Evolutionary conservation across 805 yeast species (phyloP).

Genomic region (Candida yuanshanica): DNA sequence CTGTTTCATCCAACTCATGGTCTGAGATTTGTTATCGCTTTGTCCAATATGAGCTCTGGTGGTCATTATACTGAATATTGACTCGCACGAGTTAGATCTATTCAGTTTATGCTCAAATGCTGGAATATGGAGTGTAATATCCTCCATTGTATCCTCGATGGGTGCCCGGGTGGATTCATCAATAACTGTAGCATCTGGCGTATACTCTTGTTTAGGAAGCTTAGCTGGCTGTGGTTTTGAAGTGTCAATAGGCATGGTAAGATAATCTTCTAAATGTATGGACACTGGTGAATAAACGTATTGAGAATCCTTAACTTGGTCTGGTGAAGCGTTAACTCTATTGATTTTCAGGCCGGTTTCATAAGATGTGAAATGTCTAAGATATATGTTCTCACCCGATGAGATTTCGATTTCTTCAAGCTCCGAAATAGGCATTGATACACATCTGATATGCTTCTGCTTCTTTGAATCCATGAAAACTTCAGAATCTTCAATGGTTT

Average conservation of each 20-base stretch:
- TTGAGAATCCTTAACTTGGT: conserved; percentile 12
- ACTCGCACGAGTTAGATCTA: conserved; percentile 26
- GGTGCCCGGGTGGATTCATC: not conserved
- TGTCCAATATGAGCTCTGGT: conserved; percentile 18
- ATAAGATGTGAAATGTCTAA: conserved; percentile 23
- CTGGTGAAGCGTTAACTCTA: conserved; percentile 4
- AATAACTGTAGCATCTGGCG: not conserved
- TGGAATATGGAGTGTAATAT: conserved; percentile 8
- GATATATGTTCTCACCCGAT: conserved; percentile 1
- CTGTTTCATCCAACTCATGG: conserved; percentile 23
- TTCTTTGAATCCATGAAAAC: not conserved
- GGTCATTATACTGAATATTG: conserved; percentile 21
- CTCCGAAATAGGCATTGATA: conserved; percentile 7
- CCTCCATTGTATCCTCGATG: conserved; percentile 1
- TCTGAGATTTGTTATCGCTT: conserved; percentile 19
- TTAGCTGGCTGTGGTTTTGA: not conserved
- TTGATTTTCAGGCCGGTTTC: conserved; percentile 21
- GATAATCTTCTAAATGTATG: not conserved
- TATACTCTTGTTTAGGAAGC: not conserved
- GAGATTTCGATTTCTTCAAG: not conserved
- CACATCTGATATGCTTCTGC: conserved; percentile 3
- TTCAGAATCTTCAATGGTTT: not conserved
- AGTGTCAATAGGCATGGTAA: not conserved
- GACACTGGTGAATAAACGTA: conserved; percentile 10
- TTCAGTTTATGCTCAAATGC: conserved; percentile 22